Evolutionary conservation across 306 rosid species (phyloP).

Genomic region (Boehmeria nivea): DNA sequence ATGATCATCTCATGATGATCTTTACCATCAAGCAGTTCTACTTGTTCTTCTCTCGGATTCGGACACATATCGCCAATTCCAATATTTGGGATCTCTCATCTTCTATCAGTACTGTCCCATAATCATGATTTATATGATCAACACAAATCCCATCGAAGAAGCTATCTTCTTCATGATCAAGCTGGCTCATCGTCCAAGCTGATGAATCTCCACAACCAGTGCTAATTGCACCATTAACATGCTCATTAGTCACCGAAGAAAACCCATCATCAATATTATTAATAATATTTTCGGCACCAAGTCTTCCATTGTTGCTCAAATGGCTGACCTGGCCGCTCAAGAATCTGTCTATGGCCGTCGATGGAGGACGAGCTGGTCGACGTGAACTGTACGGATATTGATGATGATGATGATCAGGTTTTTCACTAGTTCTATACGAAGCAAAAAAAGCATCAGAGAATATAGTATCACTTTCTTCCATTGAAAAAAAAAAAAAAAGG

Average conservation of each 20-base stretch:
- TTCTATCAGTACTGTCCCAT: conserved; percentile 1
- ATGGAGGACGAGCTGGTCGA: conserved; percentile 38
- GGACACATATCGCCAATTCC: no score
- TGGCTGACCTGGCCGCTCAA: conserved; percentile 31
- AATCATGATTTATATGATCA: not conserved
- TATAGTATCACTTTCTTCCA: conserved; percentile 31
- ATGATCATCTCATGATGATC: no score
- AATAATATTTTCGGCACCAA: conserved; percentile 10
- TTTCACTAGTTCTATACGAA: not conserved
- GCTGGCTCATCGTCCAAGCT: not conserved
- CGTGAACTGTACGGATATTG: conserved; percentile 1
- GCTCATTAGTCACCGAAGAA: not conserved
- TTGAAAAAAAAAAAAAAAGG: conserved; percentile 14
- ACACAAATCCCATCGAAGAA: conserved; percentile 16
- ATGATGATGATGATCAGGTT: not conserved
- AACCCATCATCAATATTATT: no score
- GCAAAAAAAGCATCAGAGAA: conserved; percentile 12
- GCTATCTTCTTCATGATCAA: conserved; percentile 17
- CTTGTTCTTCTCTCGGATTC: no score
- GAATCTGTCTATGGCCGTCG: conserved; percentile 68
- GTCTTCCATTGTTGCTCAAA: conserved; percentile 8
- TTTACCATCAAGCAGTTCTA: no score
- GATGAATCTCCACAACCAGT: not conserved
- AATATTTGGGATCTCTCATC: not conserved
- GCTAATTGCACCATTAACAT: conserved; percentile 21